Evolutionary conservation across 1,139 yeast species (phyloP).

Genomic region (Yamadazyma trypodendri): DNA sequence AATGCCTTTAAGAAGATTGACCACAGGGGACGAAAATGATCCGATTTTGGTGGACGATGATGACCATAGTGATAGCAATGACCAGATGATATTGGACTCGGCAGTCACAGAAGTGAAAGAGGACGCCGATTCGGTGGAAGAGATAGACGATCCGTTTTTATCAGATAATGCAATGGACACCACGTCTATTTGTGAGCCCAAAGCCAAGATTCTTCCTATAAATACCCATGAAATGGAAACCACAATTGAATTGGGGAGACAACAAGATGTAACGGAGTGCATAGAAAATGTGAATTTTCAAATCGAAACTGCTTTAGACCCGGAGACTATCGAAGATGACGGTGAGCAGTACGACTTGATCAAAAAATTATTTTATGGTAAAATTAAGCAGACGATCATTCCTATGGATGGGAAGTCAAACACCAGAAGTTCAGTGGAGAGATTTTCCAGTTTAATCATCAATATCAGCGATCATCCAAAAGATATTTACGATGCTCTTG

Average conservation of each 20-base stretch:
- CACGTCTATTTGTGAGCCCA: conserved; percentile 2
- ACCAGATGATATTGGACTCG: conserved; percentile 11
- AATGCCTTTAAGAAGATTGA: conserved; percentile 10
- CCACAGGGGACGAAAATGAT: conserved; percentile 8
- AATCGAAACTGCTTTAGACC: conserved; percentile 84
- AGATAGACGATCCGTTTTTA: conserved; percentile 5
- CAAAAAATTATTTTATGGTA: conserved; percentile 78
- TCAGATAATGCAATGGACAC: conserved; percentile 1
- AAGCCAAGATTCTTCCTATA: conserved; percentile 36
- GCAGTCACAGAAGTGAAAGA: conserved; percentile 3
- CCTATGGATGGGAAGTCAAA: conserved; percentile 37
- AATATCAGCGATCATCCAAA: conserved; percentile 87
- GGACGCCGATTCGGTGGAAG: conserved; percentile 10
- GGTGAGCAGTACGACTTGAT: conserved; percentile 82
- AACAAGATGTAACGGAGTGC: conserved; percentile 97
- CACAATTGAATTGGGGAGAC: conserved; percentile 80
- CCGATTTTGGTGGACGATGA: conserved; percentile 15
- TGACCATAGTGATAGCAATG: conserved; percentile 5
- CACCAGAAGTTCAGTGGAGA: conserved; percentile 69
- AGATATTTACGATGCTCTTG: conserved; percentile 87
- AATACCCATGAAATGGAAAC: conserved; percentile 66
- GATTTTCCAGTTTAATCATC: conserved; percentile 78
- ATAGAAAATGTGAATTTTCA: conserved; percentile 93
- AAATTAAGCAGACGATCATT: conserved; percentile 44
- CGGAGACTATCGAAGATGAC: conserved; percentile 62